Evolutionary conservation across 352 stramenopile species (phyloP).

Genomic region (Pythium scleroteichum): DNA sequence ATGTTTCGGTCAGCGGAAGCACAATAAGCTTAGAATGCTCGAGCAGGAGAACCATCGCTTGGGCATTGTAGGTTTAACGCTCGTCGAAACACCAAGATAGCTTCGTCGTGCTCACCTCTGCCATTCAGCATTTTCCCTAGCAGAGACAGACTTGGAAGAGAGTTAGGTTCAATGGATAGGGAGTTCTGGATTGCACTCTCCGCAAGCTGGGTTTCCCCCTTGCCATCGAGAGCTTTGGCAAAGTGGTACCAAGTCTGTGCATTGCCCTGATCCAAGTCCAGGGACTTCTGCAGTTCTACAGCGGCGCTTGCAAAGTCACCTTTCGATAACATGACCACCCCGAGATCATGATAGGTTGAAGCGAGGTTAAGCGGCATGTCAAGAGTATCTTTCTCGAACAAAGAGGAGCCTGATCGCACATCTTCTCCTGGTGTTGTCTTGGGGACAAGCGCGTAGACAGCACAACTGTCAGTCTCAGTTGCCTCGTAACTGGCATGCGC

Average conservation of each 20-base stretch:
- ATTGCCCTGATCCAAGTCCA: constrained; percentile 41
- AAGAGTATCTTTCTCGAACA: constrained; percentile 32
- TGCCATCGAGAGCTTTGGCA: constrained; percentile 61
- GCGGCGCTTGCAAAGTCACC: constrained; percentile 42
- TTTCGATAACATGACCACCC: constrained; percentile 46
- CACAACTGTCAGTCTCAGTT: background rate
- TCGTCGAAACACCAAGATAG: constrained; percentile 61
- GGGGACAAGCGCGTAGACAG: constrained; percentile 20
- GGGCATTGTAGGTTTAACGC: constrained; percentile 60
- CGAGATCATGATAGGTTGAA: constrained; percentile 51
- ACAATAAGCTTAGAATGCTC: constrained; percentile 6
- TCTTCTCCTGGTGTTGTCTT: constrained; percentile 21
- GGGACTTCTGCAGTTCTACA: constrained; percentile 41
- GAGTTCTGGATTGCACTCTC: constrained; percentile 55
- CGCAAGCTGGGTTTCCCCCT: constrained; percentile 37
- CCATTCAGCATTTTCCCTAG: constrained; percentile 64
- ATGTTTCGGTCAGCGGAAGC: background rate
- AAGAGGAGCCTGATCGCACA: constrained; percentile 19
- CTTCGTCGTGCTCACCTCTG: constrained; percentile 67
- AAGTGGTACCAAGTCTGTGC: constrained; percentile 53
- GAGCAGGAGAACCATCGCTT: constrained; percentile 9
- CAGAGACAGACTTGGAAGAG: constrained; percentile 57
- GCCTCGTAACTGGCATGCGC: background rate
- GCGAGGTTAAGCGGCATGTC: constrained; percentile 47
- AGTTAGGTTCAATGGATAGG: constrained; percentile 44